phyloP scores from a whole-genome alignment of 192 early-diverging fungal genomes.

The Backusella liffmaniae region DNA sequence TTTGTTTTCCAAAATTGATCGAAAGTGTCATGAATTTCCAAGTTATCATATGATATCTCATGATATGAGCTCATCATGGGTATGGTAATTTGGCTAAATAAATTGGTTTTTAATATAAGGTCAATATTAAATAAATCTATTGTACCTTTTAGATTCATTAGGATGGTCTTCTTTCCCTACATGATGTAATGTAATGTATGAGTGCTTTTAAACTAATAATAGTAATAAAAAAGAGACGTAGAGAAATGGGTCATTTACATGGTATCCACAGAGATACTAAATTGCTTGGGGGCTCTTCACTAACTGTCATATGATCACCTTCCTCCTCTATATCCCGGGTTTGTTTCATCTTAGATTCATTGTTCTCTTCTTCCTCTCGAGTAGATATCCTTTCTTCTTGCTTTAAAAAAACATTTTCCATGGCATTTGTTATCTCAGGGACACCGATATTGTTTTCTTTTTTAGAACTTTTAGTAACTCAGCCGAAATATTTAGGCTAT shows the following conservation, averaged over 20 bases:
- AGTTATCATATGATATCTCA: neutral
- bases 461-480: neutral
- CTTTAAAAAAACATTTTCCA: neutral
- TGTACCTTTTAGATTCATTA: neutral
- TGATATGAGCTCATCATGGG: constrained; percentile 4
- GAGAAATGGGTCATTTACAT: neutral
- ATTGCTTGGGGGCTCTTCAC: neutral
- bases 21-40: neutral
- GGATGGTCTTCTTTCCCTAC: neutral
- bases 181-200: neutral
- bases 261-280: neutral
- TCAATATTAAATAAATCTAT: neutral
- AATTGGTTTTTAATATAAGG: neutral
- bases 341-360: neutral
- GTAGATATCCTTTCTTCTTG: neutral
- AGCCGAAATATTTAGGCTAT: neutral
- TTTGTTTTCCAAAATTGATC: neutral
- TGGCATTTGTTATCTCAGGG: neutral
- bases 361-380: neutral
- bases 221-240: neutral
- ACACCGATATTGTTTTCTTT: neutral
- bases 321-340: neutral
- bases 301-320: neutral
- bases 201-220: neutral
- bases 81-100: neutral